Base-by-base conservation (phyloP, 768 basidiomycete genomes). In the Termitomyces sp. region DNA sequence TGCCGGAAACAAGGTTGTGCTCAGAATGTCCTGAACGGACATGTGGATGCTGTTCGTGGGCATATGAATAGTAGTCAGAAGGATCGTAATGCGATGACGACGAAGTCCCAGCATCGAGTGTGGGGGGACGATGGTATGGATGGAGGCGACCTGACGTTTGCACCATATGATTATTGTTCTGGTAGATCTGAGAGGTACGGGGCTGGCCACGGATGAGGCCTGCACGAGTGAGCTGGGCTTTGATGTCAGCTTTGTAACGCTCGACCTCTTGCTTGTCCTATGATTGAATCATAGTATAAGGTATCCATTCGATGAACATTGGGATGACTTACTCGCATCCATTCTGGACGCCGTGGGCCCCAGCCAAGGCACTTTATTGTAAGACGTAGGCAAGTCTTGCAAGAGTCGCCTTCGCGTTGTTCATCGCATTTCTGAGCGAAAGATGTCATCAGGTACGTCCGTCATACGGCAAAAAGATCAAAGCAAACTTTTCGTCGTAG, bases 201-300 rank as follows among this genome's bases (percentile, higher is more conserved):
- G 89, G 90, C 66, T 91, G 89, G 41, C 90, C 90, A 34, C 90
- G 86, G 62, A 92, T 91, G 66, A 90, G 81, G 59, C 89, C 89
- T 43, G 84, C 84, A 59, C 83, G 77, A 41, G 86, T 85, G 54
- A 92, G 78, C 66, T 91, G 86, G 32, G 86, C 82, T 70, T 91
- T 93, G 70, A 93, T 92, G 58, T 83, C 80, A 19, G 87, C 88
- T 70, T 91, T 91, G 78, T 91, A 92, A 46, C 78, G 79, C 63
- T 91, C 88, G 47, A 91, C 89, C 8, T 82, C 82, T 60, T 85
- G 83, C 71, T 92, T 92, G 69, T 92, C 90, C 90, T 92, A 68
- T 27, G 59, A 46, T 16, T 23, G 10, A 16, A 39, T 19, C 39
- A 41, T 35, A 54, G 48, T 42, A 45, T 44, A n/a, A 37, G 42